phyloP scores from a whole-genome alignment of 306 rosid genomes.

The Medicago lupulina region DNA sequence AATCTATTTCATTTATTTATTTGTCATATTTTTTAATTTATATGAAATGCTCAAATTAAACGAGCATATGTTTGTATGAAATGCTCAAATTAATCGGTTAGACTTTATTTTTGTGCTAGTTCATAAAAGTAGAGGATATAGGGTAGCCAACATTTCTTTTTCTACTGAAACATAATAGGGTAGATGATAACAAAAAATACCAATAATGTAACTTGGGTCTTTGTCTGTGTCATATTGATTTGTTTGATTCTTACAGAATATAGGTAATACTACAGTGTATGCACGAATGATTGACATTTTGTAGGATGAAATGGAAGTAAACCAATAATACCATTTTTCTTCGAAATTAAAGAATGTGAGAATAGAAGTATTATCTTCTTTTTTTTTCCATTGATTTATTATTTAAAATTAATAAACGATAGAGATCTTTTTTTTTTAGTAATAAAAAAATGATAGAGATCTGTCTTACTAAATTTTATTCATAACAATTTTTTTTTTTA shows the following conservation, averaged over 20 bases:
- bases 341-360: not conserved
- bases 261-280: slow-evolving; percentile 16
- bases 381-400: too few relatives aligned
- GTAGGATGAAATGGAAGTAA: slow-evolving; percentile 17
- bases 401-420: too few relatives aligned
- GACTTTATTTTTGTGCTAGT: slow-evolving; percentile 16
- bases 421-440: too few relatives aligned
- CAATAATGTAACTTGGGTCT: slow-evolving; percentile 23
- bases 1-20: too few relatives aligned
- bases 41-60: too few relatives aligned
- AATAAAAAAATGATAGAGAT: too few relatives aligned
- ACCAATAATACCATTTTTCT: not conserved
- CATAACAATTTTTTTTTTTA: too few relatives aligned
- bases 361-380: too few relatives aligned
- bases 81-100: not conserved
- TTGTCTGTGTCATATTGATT: slow-evolving; percentile 27
- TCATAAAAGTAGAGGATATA: not conserved
- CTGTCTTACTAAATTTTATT: too few relatives aligned
- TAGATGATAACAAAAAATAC: not conserved
- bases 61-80: not conserved
- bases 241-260: slow-evolving; percentile 16
- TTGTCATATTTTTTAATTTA: too few relatives aligned
- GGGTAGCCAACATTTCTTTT: slow-evolving; percentile 25
- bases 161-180: slow-evolving; percentile 28
- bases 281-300: slow-evolving; percentile 21